Conservation (phyloP, 805 yeast genomes). For the Pichia cabralensis region DNA sequence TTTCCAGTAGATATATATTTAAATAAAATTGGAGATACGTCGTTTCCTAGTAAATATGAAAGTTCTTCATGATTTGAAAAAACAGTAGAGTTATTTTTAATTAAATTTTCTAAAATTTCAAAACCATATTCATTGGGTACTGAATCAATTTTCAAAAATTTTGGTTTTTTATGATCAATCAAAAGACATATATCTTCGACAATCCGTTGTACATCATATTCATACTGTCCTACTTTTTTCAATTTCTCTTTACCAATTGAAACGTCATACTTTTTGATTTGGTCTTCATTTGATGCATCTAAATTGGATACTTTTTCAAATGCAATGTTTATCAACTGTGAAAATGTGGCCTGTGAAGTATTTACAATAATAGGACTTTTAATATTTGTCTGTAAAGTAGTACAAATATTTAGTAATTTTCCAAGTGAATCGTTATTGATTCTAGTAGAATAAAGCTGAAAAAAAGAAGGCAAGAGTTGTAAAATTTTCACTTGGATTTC, state of each 20-base stretch:
- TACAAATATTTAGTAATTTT: conserved; percentile 56
- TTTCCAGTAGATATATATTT: conserved; percentile 48
- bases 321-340: conserved; percentile 69
- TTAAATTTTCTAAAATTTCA: conserved; percentile 73
- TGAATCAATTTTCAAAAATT: conserved; percentile 40
- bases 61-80: conserved; percentile 57
- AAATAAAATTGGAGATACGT: conserved; percentile 67
- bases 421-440: conserved; percentile 48
- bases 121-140: conserved; percentile 60
- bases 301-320: conserved; percentile 55
- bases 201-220: conserved; percentile 62
- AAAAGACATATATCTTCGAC: conserved; percentile 65
- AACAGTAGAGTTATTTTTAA: conserved; percentile 49
- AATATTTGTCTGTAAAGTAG: conserved; percentile 57
- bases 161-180: conserved; percentile 47
- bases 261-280: conserved; percentile 29
- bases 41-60: conserved; percentile 51
- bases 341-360: conserved; percentile 89
- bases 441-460: conserved; percentile 48
- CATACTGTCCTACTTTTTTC: conserved; percentile 37
- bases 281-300: conserved; percentile 22
- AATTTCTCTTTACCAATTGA: conserved; percentile 36
- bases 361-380: conserved; percentile 71
- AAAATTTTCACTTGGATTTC: conserved; percentile 70
- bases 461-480: conserved; percentile 70